Percentiles rank a stretch among this genome's conserved stretches.
These are phyloP conservation scores for Globisporangium abappressorium DNA, from an alignment of 352 stramenopile genomes.

Conservation along the genomic window DNA sequence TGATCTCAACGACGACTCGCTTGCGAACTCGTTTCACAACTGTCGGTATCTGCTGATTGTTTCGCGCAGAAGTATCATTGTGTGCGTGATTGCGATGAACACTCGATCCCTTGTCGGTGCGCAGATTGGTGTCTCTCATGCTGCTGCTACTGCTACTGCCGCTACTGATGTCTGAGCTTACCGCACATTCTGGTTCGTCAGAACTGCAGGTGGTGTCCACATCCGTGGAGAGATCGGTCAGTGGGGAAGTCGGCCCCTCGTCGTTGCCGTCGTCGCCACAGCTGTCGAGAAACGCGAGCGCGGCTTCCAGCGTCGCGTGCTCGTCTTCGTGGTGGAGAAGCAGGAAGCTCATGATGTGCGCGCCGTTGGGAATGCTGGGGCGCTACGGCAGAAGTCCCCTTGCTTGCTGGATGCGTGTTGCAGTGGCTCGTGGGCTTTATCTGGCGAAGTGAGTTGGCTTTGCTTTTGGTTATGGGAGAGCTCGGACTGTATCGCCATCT, in stretches of 20 bases:
- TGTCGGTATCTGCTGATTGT: background rate
- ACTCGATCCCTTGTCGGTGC: background rate
- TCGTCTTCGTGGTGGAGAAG: constrained; percentile 16
- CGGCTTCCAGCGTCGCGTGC: constrained; percentile 18
- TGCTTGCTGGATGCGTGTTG: background rate
- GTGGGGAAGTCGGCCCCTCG: background rate
- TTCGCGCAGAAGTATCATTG: background rate
- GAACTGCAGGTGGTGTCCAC: background rate
- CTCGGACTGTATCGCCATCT: too few relatives aligned
- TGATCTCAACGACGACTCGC: background rate
- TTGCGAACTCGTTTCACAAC: background rate
- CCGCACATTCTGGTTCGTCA: background rate
- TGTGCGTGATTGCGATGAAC: background rate
- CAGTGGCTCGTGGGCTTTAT: too few relatives aligned
- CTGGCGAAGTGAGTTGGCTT: background rate
- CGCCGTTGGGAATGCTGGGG: too few relatives aligned
- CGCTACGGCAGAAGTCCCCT: background rate
- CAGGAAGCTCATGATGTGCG: constrained; percentile 8
- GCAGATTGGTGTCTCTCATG: background rate
- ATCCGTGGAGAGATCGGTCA: background rate
- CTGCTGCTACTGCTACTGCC: background rate
- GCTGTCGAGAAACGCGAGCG: constrained; percentile 22
- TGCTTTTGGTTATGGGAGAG: background rate
- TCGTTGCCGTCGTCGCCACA: background rate
- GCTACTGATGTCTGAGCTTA: background rate